These are phyloP conservation scores for Solanum chacoense DNA, from an alignment of 305 asterid genomes.

Conservation along the genomic window DNA sequence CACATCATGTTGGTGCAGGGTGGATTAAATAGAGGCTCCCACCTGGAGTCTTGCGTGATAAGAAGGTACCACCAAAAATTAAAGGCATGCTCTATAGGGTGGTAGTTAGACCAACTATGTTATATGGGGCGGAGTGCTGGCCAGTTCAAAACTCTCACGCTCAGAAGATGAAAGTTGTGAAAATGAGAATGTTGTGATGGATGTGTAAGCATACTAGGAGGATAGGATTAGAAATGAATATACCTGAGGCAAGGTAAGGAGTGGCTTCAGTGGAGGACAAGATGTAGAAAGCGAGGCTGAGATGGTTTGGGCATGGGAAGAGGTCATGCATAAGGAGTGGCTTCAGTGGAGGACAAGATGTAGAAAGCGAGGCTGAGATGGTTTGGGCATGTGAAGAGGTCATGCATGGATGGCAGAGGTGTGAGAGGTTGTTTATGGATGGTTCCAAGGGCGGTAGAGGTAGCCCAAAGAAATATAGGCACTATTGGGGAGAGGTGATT, in stretches of 20 bases:
- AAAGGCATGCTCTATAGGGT: background rate
- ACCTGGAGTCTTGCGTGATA: background rate
- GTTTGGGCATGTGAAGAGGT: background rate
- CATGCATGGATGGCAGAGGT: background rate
- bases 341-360: background rate
- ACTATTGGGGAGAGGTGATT: background rate
- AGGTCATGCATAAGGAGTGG: background rate
- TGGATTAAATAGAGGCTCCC: background rate
- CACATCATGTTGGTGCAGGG: background rate
- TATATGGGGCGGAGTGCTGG: background rate
- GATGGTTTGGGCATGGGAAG: background rate
- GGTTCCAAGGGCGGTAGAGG: background rate
- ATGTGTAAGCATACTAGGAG: background rate
- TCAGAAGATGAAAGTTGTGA: background rate
- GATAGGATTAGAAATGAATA: background rate
- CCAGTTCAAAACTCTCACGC: background rate
- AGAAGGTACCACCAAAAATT: background rate
- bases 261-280: background rate
- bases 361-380: background rate
- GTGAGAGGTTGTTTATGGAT: background rate
- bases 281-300: background rate
- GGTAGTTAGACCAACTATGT: background rate
- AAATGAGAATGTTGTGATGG: background rate
- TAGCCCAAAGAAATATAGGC: background rate
- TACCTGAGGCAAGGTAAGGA: background rate